Conservation (phyloP, 2,329 filamentous ascomycete genomes). For the Neonectria magnoliae region DNA sequence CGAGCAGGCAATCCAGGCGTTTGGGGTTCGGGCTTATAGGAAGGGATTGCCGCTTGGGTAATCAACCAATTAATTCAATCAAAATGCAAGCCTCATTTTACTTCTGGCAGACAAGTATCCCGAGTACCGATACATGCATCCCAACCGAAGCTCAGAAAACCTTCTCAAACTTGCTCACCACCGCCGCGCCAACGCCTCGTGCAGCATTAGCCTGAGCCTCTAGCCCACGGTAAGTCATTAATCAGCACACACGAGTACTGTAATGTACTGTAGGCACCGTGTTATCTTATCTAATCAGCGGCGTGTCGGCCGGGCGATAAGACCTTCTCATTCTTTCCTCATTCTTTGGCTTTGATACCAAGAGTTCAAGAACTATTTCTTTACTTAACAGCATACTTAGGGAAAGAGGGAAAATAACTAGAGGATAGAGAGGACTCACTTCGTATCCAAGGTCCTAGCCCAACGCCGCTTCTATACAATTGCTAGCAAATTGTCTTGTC, state of each 20-base stretch:
- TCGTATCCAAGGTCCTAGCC: neutral
- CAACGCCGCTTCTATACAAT: neutral
- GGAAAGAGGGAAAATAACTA: neutral
- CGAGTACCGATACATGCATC: conserved; percentile 50
- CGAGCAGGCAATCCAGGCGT: neutral
- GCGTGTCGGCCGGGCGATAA: neutral
- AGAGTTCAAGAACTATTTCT: neutral
- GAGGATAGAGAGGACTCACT: neutral
- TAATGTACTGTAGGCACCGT: no score
- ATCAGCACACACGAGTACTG: neutral
- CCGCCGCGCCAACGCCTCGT: conserved; percentile 2
- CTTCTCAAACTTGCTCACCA: conserved; percentile 63
- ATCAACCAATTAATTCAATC: neutral
- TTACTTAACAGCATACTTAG: neutral
- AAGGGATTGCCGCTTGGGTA: neutral
- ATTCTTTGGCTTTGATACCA: neutral
- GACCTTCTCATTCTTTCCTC: neutral
- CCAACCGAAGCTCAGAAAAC: conserved; percentile 49
- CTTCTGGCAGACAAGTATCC: conserved; percentile 28
- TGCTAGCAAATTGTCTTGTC: neutral
- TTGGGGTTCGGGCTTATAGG: neutral
- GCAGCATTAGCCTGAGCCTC: conserved; percentile 13
- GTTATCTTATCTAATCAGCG: neutral
- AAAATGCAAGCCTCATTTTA: neutral
- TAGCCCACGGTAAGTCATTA: neutral